Base-by-base conservation (phyloP, 2,329 filamentous ascomycete species). In the Fusarium concolor region DNA sequence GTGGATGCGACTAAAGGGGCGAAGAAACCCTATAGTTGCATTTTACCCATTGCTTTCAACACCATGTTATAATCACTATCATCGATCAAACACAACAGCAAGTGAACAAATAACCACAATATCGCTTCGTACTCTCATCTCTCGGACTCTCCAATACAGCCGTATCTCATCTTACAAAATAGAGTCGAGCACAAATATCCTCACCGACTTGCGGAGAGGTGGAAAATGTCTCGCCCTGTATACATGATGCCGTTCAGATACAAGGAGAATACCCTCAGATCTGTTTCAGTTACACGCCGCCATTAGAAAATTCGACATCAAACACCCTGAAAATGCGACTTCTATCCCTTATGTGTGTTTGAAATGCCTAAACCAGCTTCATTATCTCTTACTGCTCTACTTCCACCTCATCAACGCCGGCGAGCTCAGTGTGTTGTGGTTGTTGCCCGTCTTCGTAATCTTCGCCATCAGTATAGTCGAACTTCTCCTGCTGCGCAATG, bases 401-500 rank as follows among this genome's bases (percentile, higher is more conserved):
- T 29, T 77, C 77, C 38, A 76, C 79, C 73, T 88, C 86, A 56
- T 86, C 85, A 49, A 82, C 84, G 60, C 85, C 85, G 8, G 79
- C 78, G 15, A 87, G 76, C 43, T 84, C 82, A 31, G 31, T 33
- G 7, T 84, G 82, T 46, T 85, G 56, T 24, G 84, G 82, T 51
- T 85, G 56, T 20, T 62, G 83, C 37, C 78, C 78, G 47, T 89
- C 62, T 50, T 64, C 84, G 62, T 86, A 84, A 26, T 75, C 78
- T 37, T 80, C 80, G 17, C 76, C 79, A 22, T 80, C 77, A 18
- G 76, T 77, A 64, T 82, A 88, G 47, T 93, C 92, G 65, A 92
- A 81, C 82, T 93, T 95, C 81, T 97, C 93, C 81, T 97, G 93
- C 79, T 98, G 95, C 58, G 94, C 93, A 76, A 98, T 95, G 31